Evolutionary conservation across 108 stramenopile genomes (phyloP).

Genomic region (Fragilaria crotonensis): DNA sequence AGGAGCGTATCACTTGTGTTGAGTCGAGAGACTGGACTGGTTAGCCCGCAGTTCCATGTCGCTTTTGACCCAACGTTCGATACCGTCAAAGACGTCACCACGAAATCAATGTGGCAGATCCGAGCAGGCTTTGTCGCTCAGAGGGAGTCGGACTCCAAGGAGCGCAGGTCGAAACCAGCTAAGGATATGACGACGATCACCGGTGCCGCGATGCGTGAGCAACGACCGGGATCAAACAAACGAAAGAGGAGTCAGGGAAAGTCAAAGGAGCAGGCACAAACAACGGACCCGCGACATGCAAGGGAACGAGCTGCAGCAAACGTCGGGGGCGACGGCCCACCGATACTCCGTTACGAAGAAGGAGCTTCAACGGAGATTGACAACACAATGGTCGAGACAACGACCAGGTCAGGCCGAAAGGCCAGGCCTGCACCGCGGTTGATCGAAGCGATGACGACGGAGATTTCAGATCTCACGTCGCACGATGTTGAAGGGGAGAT

Average conservation of each 20-base stretch:
- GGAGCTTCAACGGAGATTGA: neutral
- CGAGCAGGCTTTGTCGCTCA: neutral
- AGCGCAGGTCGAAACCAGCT: neutral
- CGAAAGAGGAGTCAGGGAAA: neutral
- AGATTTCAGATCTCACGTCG: neutral
- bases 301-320: neutral
- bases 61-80: slow-evolving; percentile 24
- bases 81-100: slow-evolving; percentile 7
- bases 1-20: slow-evolving; percentile 12
- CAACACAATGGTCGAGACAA: neutral
- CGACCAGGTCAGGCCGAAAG: neutral
- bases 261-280: neutral
- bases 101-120: slow-evolving; percentile 5
- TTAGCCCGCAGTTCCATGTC: slow-evolving; percentile 20
- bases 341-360: neutral
- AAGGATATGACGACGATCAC: neutral
- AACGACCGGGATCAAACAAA: neutral
- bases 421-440: neutral
- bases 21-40: slow-evolving; percentile 10
- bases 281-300: neutral
- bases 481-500: neutral
- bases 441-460: neutral
- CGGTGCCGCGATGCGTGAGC: neutral
- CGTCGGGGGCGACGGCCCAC: neutral
- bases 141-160: neutral